Conservation (phyloP, 805 yeast genomes). For the Lachancea kluyveri region DNA sequence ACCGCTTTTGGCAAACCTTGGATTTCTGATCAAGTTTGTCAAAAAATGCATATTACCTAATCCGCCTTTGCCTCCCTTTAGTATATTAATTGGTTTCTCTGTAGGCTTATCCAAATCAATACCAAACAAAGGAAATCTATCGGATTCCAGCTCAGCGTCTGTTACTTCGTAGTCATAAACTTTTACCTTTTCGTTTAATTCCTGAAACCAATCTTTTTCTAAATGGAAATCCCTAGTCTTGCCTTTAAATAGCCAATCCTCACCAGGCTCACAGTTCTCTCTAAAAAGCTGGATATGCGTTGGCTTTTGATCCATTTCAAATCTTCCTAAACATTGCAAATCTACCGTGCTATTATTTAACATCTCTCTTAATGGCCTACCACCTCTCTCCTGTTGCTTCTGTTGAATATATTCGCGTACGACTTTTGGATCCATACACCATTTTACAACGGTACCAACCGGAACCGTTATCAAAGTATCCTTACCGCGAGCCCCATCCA, state of each 20-base stretch:
- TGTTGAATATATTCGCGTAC: slow-evolving; percentile 31
- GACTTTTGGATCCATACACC: slow-evolving; percentile 71
- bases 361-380: slow-evolving; percentile 20
- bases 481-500: slow-evolving; percentile 81
- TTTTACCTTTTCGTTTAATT: slow-evolving; percentile 56
- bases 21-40: slow-evolving; percentile 78
- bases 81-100: slow-evolving; percentile 57
- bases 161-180: slow-evolving; percentile 56
- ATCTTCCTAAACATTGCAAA: slow-evolving; percentile 33
- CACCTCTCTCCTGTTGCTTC: slow-evolving; percentile 11
- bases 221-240: slow-evolving; percentile 65
- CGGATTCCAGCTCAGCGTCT: slow-evolving; percentile 52
- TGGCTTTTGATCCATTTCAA: slow-evolving; percentile 30
- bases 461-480: slow-evolving; percentile 83
- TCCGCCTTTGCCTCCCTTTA: slow-evolving; percentile 91
- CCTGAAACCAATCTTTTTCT: slow-evolving; percentile 58
- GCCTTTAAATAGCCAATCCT: slow-evolving; percentile 87
- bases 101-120: slow-evolving; percentile 61
- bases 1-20: slow-evolving; percentile 81
- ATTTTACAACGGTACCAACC: slow-evolving; percentile 78
- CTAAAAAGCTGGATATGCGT: slow-evolving; percentile 55
- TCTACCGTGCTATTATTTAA: slow-evolving; percentile 17
- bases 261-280: slow-evolving; percentile 56
- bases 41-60: slow-evolving; percentile 94
- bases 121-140: slow-evolving; percentile 77